These are phyloP conservation scores for Cryphonectria japonica DNA, from an alignment of 2,329 filamentous ascomycete species.

Conservation along the genomic window DNA sequence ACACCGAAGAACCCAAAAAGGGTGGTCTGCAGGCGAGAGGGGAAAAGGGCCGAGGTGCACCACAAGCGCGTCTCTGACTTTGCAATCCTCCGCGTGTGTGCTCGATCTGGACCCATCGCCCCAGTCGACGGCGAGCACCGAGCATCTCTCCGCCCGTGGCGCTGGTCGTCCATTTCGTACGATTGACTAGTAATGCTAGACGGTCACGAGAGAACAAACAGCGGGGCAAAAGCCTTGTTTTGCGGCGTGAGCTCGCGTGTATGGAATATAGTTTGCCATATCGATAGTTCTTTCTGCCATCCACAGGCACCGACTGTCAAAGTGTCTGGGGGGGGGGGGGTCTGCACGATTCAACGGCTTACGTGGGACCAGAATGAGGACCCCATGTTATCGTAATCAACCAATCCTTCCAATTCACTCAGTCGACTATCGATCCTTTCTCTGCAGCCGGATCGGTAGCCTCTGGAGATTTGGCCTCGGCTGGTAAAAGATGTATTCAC, in stretches of 20 bases:
- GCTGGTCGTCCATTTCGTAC: not conserved
- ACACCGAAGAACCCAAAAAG: not conserved
- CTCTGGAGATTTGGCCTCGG: not conserved
- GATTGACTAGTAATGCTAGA: not conserved
- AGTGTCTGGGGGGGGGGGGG: not conserved
- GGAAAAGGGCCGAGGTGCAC: not conserved
- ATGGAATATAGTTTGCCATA: not conserved
- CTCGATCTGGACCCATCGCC: not conserved
- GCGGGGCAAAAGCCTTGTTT: not conserved
- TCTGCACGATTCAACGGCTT: not conserved
- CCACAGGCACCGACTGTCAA: not conserved
- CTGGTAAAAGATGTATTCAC: not conserved
- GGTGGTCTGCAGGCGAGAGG: not conserved
- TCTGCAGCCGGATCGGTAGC: constrained; percentile 8
- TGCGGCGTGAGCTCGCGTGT: not conserved
- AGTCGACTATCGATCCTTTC: constrained; percentile 9
- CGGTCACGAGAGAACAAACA: not conserved
- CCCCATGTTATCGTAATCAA: constrained; percentile 5
- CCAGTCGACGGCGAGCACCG: not conserved
- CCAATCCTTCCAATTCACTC: not conserved
- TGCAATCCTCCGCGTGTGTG: not conserved
- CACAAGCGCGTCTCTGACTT: not conserved
- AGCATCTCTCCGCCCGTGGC: not conserved
- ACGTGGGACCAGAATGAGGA: constrained; percentile 6
- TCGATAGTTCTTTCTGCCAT: not conserved